Conservation (phyloP, 257 asterid genomes). For the Linaria vulgaris region DNA sequence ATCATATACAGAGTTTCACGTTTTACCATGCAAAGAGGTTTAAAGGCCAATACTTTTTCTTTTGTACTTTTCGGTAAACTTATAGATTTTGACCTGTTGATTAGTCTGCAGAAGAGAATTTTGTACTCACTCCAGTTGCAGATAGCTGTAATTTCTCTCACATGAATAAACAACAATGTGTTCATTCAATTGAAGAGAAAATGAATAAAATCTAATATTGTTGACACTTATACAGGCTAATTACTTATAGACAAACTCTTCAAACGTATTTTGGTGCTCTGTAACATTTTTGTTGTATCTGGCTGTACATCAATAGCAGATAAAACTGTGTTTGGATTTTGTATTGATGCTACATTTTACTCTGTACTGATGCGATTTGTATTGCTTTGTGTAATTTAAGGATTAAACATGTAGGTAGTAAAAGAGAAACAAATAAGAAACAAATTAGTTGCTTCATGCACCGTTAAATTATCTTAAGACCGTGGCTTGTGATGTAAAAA, state of each 20-base stretch:
- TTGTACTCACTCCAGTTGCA: slow-evolving; percentile 29
- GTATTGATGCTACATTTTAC: background rate
- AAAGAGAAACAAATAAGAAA: background rate
- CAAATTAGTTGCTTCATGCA: too few species aligned
- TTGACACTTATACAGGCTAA: slow-evolving; percentile 4
- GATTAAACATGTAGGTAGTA: background rate
- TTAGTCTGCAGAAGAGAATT: slow-evolving; percentile 19
- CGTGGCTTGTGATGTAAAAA: too few species aligned
- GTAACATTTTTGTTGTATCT: slow-evolving; percentile 6
- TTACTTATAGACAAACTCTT: slow-evolving; percentile 8
- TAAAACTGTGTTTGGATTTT: background rate
- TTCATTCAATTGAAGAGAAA: slow-evolving; percentile 7
- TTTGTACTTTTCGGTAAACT: too few species aligned
- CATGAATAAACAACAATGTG: slow-evolving; percentile 19
- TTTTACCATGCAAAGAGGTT: slow-evolving; percentile 25
- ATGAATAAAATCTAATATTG: background rate
- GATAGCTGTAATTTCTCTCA: slow-evolving; percentile 22
- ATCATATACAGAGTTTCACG: slow-evolving; percentile 22
- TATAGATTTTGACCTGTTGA: too few species aligned
- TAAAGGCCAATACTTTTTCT: slow-evolving; percentile 12
- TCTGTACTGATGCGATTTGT: slow-evolving; percentile 1
- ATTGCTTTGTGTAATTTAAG: slow-evolving; percentile 2
- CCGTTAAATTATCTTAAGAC: too few species aligned
- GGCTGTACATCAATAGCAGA: slow-evolving; percentile 3
- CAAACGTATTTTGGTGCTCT: background rate